Conservation (phyloP, 2,329 filamentous ascomycete species). For the Curvularia lunata region DNA sequence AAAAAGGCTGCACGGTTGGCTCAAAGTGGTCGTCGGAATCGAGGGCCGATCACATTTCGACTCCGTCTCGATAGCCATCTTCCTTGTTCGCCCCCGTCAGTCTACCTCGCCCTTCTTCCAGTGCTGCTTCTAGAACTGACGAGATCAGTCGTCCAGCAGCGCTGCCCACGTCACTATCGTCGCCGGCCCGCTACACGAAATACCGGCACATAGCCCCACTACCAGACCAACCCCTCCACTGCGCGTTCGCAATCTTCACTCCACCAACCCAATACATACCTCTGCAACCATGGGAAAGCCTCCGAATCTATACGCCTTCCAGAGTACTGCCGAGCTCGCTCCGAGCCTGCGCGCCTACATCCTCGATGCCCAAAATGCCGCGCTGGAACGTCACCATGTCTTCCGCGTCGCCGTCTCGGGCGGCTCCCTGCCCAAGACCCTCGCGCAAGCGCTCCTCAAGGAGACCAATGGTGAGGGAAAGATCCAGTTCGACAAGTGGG, state of each 20-base stretch:
- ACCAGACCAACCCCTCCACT: constrained; percentile 23
- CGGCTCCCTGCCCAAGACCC: constrained; percentile 86
- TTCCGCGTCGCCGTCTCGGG: constrained; percentile 96
- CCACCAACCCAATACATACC: constrained; percentile 13
- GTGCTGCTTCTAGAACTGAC: constrained; percentile 1
- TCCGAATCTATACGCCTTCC: constrained; percentile 79
- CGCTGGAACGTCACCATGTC: constrained; percentile 76
- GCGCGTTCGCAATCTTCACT: constrained; percentile 16
- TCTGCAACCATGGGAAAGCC: constrained; percentile 48
- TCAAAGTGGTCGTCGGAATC: constrained; percentile 16
- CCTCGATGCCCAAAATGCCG: constrained; percentile 79
- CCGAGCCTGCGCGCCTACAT: constrained; percentile 81
- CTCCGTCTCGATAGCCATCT: constrained; percentile 9
- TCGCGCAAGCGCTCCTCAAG: constrained; percentile 81
- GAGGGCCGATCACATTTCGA: constrained; percentile 12
- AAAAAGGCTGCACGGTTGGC: constrained; percentile 18
- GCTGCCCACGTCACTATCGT: constrained; percentile 24
- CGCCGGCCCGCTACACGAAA: constrained; percentile 21
- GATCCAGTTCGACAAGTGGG: constrained; percentile 84
- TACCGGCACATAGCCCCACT: constrained; percentile 20
- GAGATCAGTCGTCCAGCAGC: constrained; percentile 7
- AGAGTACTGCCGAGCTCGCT: constrained; percentile 72
- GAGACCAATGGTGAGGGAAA: constrained; percentile 63
- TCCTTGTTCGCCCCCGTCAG: constrained; percentile 1
- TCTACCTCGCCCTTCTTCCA: neutral